Base-by-base conservation (phyloP, 352 stramenopile genomes). In the Pythium scleroteichum region DNA sequence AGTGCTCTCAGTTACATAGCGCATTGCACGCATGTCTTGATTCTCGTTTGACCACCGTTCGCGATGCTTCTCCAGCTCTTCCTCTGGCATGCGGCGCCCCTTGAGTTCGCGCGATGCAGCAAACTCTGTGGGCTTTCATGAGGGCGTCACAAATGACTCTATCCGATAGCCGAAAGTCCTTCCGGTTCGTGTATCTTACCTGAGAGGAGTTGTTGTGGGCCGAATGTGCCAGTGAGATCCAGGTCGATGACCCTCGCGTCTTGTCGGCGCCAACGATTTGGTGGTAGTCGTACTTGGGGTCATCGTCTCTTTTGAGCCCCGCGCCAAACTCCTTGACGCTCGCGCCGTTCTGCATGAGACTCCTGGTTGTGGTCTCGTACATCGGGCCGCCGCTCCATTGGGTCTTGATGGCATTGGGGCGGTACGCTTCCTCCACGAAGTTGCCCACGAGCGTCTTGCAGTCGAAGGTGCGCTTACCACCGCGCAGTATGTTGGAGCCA, bases 381-480 rank as follows among this genome's bases (percentile, higher is more conserved):
- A 66, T 76, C 45, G 53, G 62, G 20, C 73, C 79, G 44, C 76
- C 77, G 57, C 77, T 53, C 62, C 76, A 74, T 8, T 63, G 52
- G 22, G 72, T 55, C 39, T 71, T 75, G 35, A 81, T 66, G 3
- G 79, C 79, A 12, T 71, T 75, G 0, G 83, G 83, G 0, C 79
- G 80, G 39, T 88, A 90, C 24, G 83, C 63, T 53, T 93, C 84
- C 52, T 93, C 84, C 22, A 93, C 84, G 40, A 91, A 93, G 57
- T 93, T 93, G 53, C 84, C 82, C 20, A 93, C 71, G 4, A 93
- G 70, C 27, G 84, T 93, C 48, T 84, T 84, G 75, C 81, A 93
- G 46, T 90, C 78, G 40, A 81, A 93, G 49, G 79, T 73, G 40
- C 79, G 78, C 75, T 90, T 93, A 27, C 82, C 84, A 26, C 84